Base-by-base conservation (phyloP, 1,284 basidiomycete genomes). In the Pseudozyma thailandica region DNA sequence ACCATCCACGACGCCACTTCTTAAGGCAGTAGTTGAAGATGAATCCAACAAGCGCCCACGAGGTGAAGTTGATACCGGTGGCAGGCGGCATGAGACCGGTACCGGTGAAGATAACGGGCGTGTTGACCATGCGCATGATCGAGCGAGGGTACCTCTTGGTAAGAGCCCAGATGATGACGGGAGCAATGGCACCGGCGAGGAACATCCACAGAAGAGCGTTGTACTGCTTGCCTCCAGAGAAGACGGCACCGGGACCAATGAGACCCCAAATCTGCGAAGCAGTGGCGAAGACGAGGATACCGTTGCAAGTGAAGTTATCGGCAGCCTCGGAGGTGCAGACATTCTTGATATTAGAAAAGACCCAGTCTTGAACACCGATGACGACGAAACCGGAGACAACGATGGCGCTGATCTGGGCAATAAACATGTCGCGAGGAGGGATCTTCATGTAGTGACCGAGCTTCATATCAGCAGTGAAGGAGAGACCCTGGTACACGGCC, bases 261-360 rank as follows among this genome's bases (percentile, higher is more conserved):
- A 86, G 83, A 8, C 84, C 79, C 79, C 78, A 81, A 37, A 81
- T 70, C 46, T 76, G 60, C 30, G 75, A 78, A 9, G 79, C 79
- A 4, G 71, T 81, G 30, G 64, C 77, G 35, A 80, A 80, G 38
- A 79, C 77, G 23, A 43, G 58, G 28, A 68, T 50, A 31, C 51
- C 49, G 43, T 75, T 73, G 58, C 79, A 81, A 9, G 60, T 76
- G 42, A 80, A 81, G 59, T 84, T 79, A 54, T 83, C 73, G 10
- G 55, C 18, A 5, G 73, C 66, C 13, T 77, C 62, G 50, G 72
- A 33, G 21, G 75, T 64, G 73, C 92, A 94, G 52, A 93, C 86
- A 74, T 90, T 90, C 21, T 86, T 85, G 71, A 94, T 87, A 83
- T 90, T 89, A 50, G 84, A 84, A 76, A 93, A 88, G 85, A 91